Base-by-base conservation (phyloP, 2,329 filamentous ascomycete genomes). In the Trichothecium sympodiale region DNA sequence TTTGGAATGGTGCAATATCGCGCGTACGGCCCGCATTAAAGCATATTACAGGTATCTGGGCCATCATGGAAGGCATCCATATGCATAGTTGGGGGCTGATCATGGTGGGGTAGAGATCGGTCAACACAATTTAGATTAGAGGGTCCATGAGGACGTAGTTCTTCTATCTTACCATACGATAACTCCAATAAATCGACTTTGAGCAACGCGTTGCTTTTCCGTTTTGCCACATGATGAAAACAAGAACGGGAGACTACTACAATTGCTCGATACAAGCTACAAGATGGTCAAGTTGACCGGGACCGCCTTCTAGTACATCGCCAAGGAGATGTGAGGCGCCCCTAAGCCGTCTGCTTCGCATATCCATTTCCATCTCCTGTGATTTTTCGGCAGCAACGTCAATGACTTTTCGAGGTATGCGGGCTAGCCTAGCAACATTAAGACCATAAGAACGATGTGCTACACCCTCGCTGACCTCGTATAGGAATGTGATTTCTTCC, bases 381-480 rank as follows among this genome's bases (percentile, higher is more conserved):
- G 85, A 93, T 61, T 93, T 91, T 32, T 66, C 62, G n/a, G 74
- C 76, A 3, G 91, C 91, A 17, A 86, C 67, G 17, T 88, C 83
- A 25, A 96, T 66, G 14, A 96, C 74, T 38, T 74, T 67, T 39
- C 72, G 71, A 1, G 89, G 87, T 29, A 98, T 72, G 35, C 80
- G 80, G 3, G 91, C 91, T 36, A 98, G 61, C 31, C 84, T 69
- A 12, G 91, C 91, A 16, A 96, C 91, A 55, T 96, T 96, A 38
- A 98, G 55, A 1, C 93, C 91, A 55, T 98, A 98, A 14, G 84
- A 93, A 5, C 91, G 74, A 65, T 96, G 88, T 8, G 91, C 89
- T 9, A 94, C 84, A 9, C 91, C 91, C 44, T 91, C 84, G 1
- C 76, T 82, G 2, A 95, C 81, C 54, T 95, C 86, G 53, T 98